A percentile compares a stretch with the other conserved stretches of the same genome.
phyloP scores from a whole-genome alignment of 2,329 filamentous ascomycete species.

The Aureobasidium sp. region DNA sequence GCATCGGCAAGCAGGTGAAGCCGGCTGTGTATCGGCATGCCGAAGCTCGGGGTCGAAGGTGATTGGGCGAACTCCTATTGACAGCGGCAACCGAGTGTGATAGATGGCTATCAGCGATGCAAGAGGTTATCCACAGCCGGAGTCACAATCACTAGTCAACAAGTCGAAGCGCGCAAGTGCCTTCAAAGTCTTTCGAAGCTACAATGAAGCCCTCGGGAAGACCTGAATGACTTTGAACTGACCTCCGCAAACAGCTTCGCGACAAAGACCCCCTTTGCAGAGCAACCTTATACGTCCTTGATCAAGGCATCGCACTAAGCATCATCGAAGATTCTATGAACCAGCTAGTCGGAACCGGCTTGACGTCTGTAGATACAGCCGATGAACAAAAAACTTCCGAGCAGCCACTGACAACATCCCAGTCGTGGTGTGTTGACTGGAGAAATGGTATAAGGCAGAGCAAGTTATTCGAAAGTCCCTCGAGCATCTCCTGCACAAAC shows the following conservation, averaged over 20 bases:
- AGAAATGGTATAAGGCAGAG: background rate
- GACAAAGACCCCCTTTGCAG: background rate
- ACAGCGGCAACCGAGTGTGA: background rate
- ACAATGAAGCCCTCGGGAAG: background rate
- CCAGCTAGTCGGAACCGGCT: conserved; percentile 14
- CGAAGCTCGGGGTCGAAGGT: background rate
- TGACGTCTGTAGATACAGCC: background rate
- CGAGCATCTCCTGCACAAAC: background rate
- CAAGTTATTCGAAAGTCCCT: background rate
- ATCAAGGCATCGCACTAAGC: background rate
- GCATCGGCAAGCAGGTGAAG: background rate
- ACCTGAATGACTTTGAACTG: background rate
- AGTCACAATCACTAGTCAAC: background rate
- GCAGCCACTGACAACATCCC: conserved; percentile 11
- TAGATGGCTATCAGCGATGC: background rate
- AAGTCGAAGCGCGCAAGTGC: background rate
- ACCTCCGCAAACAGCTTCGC: background rate
- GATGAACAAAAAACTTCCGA: background rate
- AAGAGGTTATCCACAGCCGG: background rate
- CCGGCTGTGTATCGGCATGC: background rate
- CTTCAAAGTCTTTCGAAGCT: background rate
- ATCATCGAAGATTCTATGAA: conserved; percentile 6
- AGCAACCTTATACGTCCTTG: background rate
- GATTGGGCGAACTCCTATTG: background rate
- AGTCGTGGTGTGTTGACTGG: background rate